Percentiles rank a stretch among this genome's conserved stretches.
phyloP scores from a whole-genome alignment of 257 asterid genomes.

The Datura wrightii region DNA sequence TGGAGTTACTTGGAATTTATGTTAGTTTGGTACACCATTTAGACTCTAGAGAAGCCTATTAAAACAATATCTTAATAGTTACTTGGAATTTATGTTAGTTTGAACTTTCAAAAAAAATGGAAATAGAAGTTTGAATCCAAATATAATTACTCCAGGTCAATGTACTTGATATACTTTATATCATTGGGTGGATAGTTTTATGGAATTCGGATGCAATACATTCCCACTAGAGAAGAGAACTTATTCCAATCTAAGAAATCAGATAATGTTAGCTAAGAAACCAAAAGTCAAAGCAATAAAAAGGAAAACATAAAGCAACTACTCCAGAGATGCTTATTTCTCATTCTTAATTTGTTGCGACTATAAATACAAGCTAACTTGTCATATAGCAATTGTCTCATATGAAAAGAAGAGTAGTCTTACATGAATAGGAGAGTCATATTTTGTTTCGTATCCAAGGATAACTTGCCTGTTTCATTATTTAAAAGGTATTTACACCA shows the following conservation, averaged over 20 bases:
- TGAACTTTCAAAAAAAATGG: no score
- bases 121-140: no score
- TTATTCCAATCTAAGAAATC: not conserved
- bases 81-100: no score
- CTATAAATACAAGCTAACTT: not conserved
- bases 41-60: no score
- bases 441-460: constrained; percentile 7
- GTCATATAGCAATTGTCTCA: not conserved
- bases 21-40: no score
- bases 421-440: constrained; percentile 7
- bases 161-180: no score
- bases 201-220: not conserved
- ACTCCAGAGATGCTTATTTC: not conserved
- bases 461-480: constrained; percentile 3
- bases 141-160: no score
- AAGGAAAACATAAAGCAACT: not conserved
- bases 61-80: no score
- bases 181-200: no score
- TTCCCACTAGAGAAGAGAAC: not conserved
- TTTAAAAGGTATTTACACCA: not conserved
- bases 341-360: not conserved
- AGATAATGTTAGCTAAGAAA: not conserved
- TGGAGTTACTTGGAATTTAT: no score
- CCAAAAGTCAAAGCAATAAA: not conserved
- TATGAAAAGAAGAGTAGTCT: not conserved